Evolutionary conservation across 2,329 filamentous ascomycete genomes (phyloP).

Genomic region (Hyphodiscus sp.): DNA sequence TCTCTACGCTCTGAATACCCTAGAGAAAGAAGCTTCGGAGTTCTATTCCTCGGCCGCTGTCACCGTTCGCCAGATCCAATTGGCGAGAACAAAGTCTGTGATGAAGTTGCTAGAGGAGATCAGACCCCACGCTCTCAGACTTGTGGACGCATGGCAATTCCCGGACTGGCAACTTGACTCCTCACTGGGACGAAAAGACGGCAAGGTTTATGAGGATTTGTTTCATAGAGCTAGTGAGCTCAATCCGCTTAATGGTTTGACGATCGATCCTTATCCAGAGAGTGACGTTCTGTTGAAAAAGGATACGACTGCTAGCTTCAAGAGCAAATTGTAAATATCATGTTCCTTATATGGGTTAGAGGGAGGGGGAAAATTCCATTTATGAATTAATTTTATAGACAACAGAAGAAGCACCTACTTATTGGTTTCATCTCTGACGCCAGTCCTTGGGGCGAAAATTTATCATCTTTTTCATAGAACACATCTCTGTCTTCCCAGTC

Average conservation of each 20-base stretch:
- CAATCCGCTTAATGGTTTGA: conserved; percentile 67
- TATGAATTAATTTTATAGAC: no score
- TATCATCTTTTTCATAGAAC: no score
- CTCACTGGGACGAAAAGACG: conserved; percentile 62
- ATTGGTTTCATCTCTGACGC: no score
- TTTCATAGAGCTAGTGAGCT: conserved; percentile 65
- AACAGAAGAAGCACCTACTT: no score
- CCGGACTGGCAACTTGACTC: conserved; percentile 73
- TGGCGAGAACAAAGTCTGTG: conserved; percentile 60
- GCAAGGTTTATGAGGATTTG: conserved; percentile 72
- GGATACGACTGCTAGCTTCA: conserved; percentile 39
- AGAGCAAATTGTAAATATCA: conserved; percentile 42
- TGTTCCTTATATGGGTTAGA: no score
- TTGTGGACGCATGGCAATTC: conserved; percentile 72
- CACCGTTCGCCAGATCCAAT: conserved; percentile 65
- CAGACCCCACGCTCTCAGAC: conserved; percentile 62
- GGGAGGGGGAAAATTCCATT: no score
- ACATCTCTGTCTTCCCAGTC: no score
- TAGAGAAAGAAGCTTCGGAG: conserved; percentile 63
- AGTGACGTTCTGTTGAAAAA: conserved; percentile 55
- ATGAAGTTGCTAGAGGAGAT: conserved; percentile 66
- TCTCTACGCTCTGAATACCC: conserved; percentile 57
- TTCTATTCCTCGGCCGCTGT: conserved; percentile 66
- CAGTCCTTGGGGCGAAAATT: no score
- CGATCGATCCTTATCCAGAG: conserved; percentile 66